phyloP scores from a whole-genome alignment of 1,139 yeast species.

The Lodderomyces jiufengensis region DNA sequence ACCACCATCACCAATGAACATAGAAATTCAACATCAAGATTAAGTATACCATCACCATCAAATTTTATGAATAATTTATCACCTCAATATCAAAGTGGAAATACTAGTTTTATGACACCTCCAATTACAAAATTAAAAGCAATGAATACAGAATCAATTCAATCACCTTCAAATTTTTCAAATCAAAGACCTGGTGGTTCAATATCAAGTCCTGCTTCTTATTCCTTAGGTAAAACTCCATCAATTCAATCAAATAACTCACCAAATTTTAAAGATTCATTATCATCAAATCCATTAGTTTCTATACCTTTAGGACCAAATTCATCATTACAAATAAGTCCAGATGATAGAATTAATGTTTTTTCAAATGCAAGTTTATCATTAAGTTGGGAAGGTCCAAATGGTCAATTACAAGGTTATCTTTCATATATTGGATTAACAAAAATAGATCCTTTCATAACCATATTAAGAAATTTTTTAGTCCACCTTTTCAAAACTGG shows the following conservation, averaged over 20 bases:
- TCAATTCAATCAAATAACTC: slow-evolving; percentile 1
- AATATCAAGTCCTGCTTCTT: slow-evolving; percentile 3
- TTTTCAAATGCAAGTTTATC: slow-evolving; percentile 39
- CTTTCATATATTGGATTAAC: slow-evolving; percentile 42
- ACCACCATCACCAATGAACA: not conserved
- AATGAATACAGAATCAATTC: slow-evolving; percentile 2
- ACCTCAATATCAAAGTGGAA: slow-evolving; percentile 3
- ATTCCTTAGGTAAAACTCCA: slow-evolving; percentile 2
- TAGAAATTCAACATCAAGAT: slow-evolving; percentile 3
- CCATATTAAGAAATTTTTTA: slow-evolving; percentile 36
- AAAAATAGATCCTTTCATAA: slow-evolving; percentile 41
- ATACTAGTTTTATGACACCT: slow-evolving; percentile 5
- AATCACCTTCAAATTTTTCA: slow-evolving; percentile 1
- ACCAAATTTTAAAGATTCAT: slow-evolving; percentile 14
- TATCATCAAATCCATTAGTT: slow-evolving; percentile 17
- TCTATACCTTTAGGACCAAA: slow-evolving; percentile 38
- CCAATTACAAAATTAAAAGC: slow-evolving; percentile 7
- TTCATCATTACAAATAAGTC: slow-evolving; percentile 32
- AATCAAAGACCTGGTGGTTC: slow-evolving; percentile 1
- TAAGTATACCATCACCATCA: slow-evolving; percentile 1
- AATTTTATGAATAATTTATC: slow-evolving; percentile 2
- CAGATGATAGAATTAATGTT: slow-evolving; percentile 33
- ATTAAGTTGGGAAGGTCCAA: slow-evolving; percentile 35
- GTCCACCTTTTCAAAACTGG: slow-evolving; percentile 35
- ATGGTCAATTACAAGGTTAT: slow-evolving; percentile 43